These are phyloP conservation scores for Calonectria leucothoes DNA, from an alignment of 2,329 filamentous ascomycete genomes.

Conservation along the genomic window DNA sequence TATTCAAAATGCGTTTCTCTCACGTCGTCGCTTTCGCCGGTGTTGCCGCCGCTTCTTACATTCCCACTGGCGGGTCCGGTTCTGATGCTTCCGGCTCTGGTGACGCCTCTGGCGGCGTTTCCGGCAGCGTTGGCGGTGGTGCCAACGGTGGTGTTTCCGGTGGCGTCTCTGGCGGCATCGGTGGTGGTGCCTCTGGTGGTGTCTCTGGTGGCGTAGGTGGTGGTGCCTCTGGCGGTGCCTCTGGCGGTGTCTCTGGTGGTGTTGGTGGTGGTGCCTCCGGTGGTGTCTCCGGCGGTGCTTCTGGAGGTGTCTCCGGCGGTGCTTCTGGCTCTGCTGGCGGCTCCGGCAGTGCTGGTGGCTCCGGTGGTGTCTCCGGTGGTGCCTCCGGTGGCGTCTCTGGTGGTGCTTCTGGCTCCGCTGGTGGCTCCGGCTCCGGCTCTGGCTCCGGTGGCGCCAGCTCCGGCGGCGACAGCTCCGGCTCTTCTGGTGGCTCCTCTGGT, in stretches of 20 bases:
- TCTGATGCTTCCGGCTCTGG: constrained; percentile 22
- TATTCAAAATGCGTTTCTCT: constrained; percentile 40
- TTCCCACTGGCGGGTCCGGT: constrained; percentile 23
- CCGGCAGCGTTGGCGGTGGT: background rate
- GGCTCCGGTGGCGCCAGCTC: background rate
- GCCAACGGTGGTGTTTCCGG: background rate
- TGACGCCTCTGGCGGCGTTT: background rate
- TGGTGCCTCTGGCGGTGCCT: background rate
- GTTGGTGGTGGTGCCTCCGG: background rate
- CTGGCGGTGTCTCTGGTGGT: background rate
- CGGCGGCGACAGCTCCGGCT: background rate
- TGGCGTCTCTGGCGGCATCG: background rate
- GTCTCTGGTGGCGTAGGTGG: background rate
- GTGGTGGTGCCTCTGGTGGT: background rate
- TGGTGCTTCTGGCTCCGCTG: background rate
- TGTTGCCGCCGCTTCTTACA: constrained; percentile 31
- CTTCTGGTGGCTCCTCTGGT: background rate
- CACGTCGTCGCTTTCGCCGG: constrained; percentile 42
- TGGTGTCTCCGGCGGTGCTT: background rate
- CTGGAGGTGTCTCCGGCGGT: background rate
- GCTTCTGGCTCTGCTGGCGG: background rate
- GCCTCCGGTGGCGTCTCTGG: background rate
- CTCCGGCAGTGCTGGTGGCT: background rate
- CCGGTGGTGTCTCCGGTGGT: background rate
- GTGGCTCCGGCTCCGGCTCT: background rate